These are phyloP conservation scores for Caulochytrium protostelioides DNA, from an alignment of 371 early-diverging fungal genomes.

Conservation along the genomic window DNA sequence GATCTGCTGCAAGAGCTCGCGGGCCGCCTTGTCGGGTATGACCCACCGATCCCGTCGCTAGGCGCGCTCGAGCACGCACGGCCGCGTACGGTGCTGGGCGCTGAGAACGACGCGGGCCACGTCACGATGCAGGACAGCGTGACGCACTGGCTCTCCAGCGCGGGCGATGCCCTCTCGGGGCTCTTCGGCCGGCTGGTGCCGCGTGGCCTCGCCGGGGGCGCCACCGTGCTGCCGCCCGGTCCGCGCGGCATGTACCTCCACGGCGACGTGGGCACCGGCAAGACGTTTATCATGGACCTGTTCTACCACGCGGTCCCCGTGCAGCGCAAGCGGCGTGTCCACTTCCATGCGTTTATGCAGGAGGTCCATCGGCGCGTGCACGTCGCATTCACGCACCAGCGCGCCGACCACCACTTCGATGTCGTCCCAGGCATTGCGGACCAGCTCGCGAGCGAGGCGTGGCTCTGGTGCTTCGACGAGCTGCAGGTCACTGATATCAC, in stretches of 20 bases:
- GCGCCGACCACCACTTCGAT: constrained; percentile 26
- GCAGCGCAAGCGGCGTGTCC: constrained; percentile 58
- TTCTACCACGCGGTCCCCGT: constrained; percentile 53
- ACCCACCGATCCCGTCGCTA: too few relatives aligned
- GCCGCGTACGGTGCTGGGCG: too few relatives aligned
- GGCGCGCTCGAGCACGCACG: too few relatives aligned
- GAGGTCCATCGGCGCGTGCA: constrained; percentile 74
- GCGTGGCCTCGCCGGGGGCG: constrained; percentile 9
- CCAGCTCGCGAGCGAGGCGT: constrained; percentile 52
- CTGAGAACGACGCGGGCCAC: constrained; percentile 1
- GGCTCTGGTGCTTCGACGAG: constrained; percentile 85
- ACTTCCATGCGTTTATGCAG: constrained; percentile 88
- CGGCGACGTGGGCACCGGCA: constrained; percentile 66
- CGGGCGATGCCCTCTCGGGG: constrained; percentile 1
- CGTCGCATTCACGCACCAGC: constrained; percentile 29
- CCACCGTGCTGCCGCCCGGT: constrained; percentile 7
- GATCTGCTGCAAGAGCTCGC: constrained; percentile 30
- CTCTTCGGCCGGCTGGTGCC: constrained; percentile 7
- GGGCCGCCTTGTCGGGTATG: constrained; percentile 22
- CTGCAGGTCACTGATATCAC: constrained; percentile 92
- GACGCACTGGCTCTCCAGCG: constrained; percentile 17
- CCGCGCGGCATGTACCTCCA: constrained; percentile 52
- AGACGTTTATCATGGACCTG: constrained; percentile 92
- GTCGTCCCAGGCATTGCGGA: constrained; percentile 60
- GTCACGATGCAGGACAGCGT: constrained; percentile 5